These are phyloP conservation scores for Boletus huronensis DNA, from an alignment of 768 basidiomycete species.

Conservation along the genomic window DNA sequence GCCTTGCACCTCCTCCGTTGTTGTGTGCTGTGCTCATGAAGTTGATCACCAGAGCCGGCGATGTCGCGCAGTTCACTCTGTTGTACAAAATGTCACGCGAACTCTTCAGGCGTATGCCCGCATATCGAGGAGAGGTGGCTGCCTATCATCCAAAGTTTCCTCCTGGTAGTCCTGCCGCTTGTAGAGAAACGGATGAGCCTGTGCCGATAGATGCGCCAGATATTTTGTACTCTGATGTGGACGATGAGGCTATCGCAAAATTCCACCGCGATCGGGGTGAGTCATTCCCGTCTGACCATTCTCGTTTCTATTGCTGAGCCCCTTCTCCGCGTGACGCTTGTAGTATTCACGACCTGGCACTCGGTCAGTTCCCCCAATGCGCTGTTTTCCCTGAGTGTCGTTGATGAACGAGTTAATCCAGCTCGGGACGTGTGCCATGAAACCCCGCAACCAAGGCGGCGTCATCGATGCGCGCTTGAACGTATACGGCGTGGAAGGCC, in stretches of 20 bases:
- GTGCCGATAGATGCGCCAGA: conserved; percentile 27
- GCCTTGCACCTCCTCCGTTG: neutral
- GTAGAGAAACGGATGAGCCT: conserved; percentile 17
- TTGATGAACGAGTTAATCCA: conserved; percentile 17
- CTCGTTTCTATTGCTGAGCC: neutral
- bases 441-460: conserved; percentile 52
- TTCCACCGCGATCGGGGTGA: conserved; percentile 21
- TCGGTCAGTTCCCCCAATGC: conserved; percentile 5
- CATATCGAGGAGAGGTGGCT: conserved; percentile 21
- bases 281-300: neutral
- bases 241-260: conserved; percentile 32
- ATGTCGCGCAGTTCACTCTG: conserved; percentile 46
- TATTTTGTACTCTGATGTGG: conserved; percentile 33
- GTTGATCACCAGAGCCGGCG: conserved; percentile 19
- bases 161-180: conserved; percentile 25
- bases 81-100: conserved; percentile 56
- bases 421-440: conserved; percentile 71
- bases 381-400: no score
- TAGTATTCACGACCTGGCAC: conserved; percentile 14
- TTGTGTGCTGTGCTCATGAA: neutral
- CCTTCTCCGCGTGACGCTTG: neutral
- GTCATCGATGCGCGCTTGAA: conserved; percentile 61
- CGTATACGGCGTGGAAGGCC: conserved; percentile 55
- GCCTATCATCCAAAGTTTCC: conserved; percentile 30
- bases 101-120: conserved; percentile 49